Evolutionary conservation across 805 yeast species (phyloP).

Genomic region (Ogataea populi-albae): DNA sequence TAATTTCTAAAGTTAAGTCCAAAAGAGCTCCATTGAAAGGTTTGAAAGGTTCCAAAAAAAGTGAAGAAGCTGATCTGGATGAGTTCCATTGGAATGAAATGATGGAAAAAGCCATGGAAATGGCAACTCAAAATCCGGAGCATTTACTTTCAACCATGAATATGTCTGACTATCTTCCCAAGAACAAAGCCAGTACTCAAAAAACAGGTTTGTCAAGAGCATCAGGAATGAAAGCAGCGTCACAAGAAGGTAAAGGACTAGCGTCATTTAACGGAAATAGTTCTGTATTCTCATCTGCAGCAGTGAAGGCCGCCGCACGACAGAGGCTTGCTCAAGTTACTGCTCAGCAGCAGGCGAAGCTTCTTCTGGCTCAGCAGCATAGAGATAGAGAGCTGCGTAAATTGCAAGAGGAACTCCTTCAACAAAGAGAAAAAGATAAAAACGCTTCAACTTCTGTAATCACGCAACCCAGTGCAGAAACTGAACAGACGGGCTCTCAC

Average conservation of each 20-base stretch:
- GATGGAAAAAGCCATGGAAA: constrained; percentile 70
- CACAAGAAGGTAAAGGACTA: too few species aligned
- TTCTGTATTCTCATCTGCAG: constrained; percentile 11
- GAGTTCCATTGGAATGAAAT: constrained; percentile 60
- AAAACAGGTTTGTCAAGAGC: constrained; percentile 4
- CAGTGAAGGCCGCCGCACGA: constrained; percentile 23
- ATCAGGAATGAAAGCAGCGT: background rate
- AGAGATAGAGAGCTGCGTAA: constrained; percentile 18
- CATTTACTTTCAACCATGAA: constrained; percentile 38
- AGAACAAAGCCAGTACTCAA: background rate
- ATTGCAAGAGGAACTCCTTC: constrained; percentile 8
- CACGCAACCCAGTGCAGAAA: too few species aligned
- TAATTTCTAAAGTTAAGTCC: background rate
- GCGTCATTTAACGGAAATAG: too few species aligned
- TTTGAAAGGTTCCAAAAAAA: constrained; percentile 8
- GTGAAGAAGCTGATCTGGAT: constrained; percentile 44
- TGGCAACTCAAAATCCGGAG: constrained; percentile 68
- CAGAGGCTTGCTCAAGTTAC: constrained; percentile 25
- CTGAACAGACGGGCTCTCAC: too few species aligned
- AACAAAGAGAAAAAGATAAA: constrained; percentile 1
- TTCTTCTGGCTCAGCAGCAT: constrained; percentile 17
- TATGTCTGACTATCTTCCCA: constrained; percentile 7
- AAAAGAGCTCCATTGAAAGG: constrained; percentile 6
- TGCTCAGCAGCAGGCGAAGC: constrained; percentile 20
- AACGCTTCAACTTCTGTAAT: constrained; percentile 12